Percentiles rank a stretch among this genome's conserved stretches.
Conservation (phyloP, 805 yeast species). For the Starmerella cellae region DNA sequence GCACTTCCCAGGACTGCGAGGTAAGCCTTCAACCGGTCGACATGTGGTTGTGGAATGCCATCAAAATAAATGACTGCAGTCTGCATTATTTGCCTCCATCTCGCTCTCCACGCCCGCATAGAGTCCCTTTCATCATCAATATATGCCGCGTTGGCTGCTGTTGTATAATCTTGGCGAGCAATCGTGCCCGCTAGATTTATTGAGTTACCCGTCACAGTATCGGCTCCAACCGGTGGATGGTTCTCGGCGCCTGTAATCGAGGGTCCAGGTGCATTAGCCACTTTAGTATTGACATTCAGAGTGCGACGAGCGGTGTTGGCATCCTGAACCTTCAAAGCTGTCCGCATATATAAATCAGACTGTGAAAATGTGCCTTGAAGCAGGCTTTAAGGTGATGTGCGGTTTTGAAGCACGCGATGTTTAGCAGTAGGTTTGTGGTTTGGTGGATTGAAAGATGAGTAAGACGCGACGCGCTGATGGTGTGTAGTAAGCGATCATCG, state of each 20-base stretch:
- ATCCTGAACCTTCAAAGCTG: slow-evolving; percentile 10
- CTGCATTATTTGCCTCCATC: slow-evolving; percentile 51
- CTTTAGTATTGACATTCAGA: not conserved
- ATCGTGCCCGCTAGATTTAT: not conserved
- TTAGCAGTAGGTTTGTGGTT: too few species aligned
- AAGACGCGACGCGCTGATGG: not conserved
- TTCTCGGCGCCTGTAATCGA: too few species aligned
- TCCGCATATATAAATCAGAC: slow-evolving; percentile 6
- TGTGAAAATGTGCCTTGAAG: not conserved
- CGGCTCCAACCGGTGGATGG: too few species aligned
- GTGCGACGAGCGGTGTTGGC: slow-evolving; percentile 1
- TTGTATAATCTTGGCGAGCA: not conserved
- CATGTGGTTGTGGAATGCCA: slow-evolving; percentile 27
- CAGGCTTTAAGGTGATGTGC: too few species aligned
- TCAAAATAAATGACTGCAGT: slow-evolving; percentile 52
- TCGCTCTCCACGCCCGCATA: slow-evolving; percentile 41
- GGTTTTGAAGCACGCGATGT: too few species aligned
- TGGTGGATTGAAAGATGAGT: not conserved
- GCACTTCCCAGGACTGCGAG: slow-evolving; percentile 29
- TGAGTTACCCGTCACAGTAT: too few species aligned
- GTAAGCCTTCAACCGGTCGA: slow-evolving; percentile 22
- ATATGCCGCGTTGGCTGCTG: not conserved
- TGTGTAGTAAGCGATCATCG: not conserved
- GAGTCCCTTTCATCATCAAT: slow-evolving; percentile 8
- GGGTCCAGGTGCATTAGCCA: too few species aligned